A percentile compares a stretch with the other conserved stretches of the same genome.
Conservation (phyloP, 2,329 filamentous ascomycete genomes). For the Epichloe gansuensis region DNA sequence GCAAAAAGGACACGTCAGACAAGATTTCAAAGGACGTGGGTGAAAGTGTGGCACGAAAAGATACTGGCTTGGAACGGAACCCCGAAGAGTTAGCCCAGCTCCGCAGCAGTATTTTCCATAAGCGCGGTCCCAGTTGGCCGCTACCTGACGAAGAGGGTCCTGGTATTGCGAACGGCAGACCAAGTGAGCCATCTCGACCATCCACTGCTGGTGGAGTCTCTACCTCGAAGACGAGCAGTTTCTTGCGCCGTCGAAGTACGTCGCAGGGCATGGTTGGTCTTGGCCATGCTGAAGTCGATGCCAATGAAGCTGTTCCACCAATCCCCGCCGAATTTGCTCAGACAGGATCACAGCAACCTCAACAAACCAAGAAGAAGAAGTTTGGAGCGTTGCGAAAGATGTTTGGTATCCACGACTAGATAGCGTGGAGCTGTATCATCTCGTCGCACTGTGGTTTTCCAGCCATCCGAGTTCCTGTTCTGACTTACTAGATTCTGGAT, state of each 20-base stretch:
- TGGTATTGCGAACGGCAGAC: conserved; percentile 14
- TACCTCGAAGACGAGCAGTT: conserved; percentile 14
- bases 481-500: neutral
- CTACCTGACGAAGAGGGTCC: conserved; percentile 19
- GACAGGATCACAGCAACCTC: neutral
- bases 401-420: conserved; percentile 41
- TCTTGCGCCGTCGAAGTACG: conserved; percentile 25
- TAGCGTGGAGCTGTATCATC: conserved; percentile 6
- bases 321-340: neutral
- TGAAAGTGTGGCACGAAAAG: conserved; percentile 49
- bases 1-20: conserved; percentile 40
- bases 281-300: conserved; percentile 7
- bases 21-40: conserved; percentile 41
- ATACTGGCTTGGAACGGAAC: conserved; percentile 50
- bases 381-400: conserved; percentile 54
- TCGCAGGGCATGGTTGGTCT: conserved; percentile 20
- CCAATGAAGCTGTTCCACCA: conserved; percentile 6
- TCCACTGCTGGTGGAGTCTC: conserved; percentile 21
- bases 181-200: conserved; percentile 19
- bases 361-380: conserved; percentile 46
- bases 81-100: conserved; percentile 38
- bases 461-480: neutral
- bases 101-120: conserved; percentile 22
- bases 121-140: conserved; percentile 22
- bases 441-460: neutral